Evolutionary conservation across 306 rosid species (phyloP).

Genomic region (Comarum palustre): DNA sequence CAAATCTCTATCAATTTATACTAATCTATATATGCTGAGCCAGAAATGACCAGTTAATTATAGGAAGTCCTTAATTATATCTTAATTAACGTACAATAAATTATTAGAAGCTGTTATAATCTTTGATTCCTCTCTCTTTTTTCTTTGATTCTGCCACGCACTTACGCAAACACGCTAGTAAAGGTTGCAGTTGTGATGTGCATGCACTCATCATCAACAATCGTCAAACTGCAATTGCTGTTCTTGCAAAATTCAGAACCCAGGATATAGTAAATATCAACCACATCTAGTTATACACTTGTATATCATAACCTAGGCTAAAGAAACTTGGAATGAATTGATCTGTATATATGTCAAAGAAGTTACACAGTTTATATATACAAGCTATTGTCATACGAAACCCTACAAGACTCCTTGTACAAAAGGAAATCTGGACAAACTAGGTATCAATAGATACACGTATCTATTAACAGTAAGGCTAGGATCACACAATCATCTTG

Average conservation of each 20-base stretch:
- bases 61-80: slow-evolving; percentile 7
- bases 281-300: neutral
- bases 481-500: no score
- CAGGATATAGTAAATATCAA: slow-evolving; percentile 19
- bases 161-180: slow-evolving; percentile 27
- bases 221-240: slow-evolving; percentile 25
- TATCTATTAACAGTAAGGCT: no score
- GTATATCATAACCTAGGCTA: neutral
- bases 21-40: neutral
- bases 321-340: no score
- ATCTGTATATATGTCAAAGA: no score
- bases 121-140: neutral
- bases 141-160: slow-evolving; percentile 25
- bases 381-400: no score
- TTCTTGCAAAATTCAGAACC: slow-evolving; percentile 28
- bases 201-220: slow-evolving; percentile 21
- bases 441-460: no score
- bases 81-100: neutral
- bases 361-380: no score
- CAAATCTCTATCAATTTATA: neutral
- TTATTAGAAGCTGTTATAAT: slow-evolving; percentile 23
- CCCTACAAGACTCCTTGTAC: no score
- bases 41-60: slow-evolving; percentile 17
- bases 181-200: slow-evolving; percentile 26
- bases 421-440: no score